Percentiles rank a stretch among this genome's conserved stretches.
Conservation (phyloP, 2,329 filamentous ascomycete genomes). For the Beauveria varroae region DNA sequence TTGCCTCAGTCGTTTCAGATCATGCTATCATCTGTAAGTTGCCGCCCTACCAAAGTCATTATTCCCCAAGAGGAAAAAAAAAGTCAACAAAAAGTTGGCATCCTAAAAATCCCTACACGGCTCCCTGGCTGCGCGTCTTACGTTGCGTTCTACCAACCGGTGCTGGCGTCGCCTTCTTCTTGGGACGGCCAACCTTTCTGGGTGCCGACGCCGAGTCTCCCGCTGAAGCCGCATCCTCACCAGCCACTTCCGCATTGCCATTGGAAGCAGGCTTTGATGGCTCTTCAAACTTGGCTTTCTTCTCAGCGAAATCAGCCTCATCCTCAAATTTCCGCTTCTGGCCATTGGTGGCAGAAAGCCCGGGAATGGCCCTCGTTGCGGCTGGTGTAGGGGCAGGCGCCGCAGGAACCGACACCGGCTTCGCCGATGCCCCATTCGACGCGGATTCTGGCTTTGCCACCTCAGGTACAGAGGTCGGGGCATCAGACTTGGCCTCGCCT, state of each 20-base stretch:
- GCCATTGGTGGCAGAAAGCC: slow-evolving; percentile 10
- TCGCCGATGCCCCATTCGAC: slow-evolving; percentile 6
- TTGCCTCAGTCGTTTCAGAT: no score
- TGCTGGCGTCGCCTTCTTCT: slow-evolving; percentile 29
- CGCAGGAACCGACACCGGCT: slow-evolving; percentile 5
- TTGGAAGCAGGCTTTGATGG: slow-evolving; percentile 14
- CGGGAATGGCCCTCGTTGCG: not conserved
- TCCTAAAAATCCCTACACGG: slow-evolving; percentile 19
- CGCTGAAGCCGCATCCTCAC: not conserved
- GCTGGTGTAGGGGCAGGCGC: slow-evolving; percentile 5
- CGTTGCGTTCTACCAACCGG: slow-evolving; percentile 29
- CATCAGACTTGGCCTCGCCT: slow-evolving; percentile 14
- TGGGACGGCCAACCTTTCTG: slow-evolving; percentile 22
- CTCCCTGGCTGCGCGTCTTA: slow-evolving; percentile 37
- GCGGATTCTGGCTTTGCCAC: not conserved
- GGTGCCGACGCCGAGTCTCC: not conserved
- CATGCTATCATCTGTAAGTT: not conserved
- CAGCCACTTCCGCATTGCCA: slow-evolving; percentile 10
- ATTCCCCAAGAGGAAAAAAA: not conserved
- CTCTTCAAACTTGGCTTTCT: slow-evolving; percentile 19
- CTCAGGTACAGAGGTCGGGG: slow-evolving; percentile 15
- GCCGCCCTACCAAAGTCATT: not conserved
- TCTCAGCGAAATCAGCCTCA: slow-evolving; percentile 15
- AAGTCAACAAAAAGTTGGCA: not conserved
- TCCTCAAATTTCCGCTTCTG: slow-evolving; percentile 36